Evolutionary conservation across 2,329 filamentous ascomycete species (phyloP), one percentile per base, ranked within the genome.

Genomic region (Penicillium rolfsii): DNA sequence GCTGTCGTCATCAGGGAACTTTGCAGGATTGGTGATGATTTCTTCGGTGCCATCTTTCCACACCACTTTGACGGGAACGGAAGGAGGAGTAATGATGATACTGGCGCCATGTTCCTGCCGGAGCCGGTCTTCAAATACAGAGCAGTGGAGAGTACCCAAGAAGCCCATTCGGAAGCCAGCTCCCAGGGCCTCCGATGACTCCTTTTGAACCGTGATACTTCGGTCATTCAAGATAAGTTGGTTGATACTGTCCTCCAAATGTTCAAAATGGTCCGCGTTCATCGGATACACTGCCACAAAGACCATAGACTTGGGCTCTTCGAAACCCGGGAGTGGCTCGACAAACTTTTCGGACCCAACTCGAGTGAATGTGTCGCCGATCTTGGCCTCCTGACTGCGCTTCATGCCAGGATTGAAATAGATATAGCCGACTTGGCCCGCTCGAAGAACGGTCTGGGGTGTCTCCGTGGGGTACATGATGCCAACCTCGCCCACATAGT

Each of bases 381-480:
- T 89, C 77, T 97, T 96, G 53, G 95, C 94, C 73, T 99, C 95
- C 74, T 96, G 90, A 60, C 93, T 96, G 68, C 86, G 88, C 81
- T 98, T 98, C 95, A 99, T 99, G 58, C 94, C 95, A 0, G 95
- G 95, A 73, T 97, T 99, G 82, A 99, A 98, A 79, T 90, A 93
- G 45, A 99, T 88, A 73, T 99, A 99, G 54, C 95, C 95, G 2
- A 99, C 92, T 77, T 99, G 95, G 0, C 95, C 95, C 0, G 95
- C 94, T 4, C 93, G 88, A 55, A 99, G 82, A 7, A 87, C 82
- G 1, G 84, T 87, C 76, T 97, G 93, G 0, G 93, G 87, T 0
- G 90, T 94, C 71, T 93, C 91, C 46, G 91, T 84, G 0, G 95
- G 95, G 71, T 98, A 92, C 85, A 97, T 95, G 66, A 99, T 97